Evolutionary conservation across 2,329 filamentous ascomycete species (phyloP), one percentile per base, ranked within the genome.

Genomic region (Pseudonectria foliicola): DNA sequence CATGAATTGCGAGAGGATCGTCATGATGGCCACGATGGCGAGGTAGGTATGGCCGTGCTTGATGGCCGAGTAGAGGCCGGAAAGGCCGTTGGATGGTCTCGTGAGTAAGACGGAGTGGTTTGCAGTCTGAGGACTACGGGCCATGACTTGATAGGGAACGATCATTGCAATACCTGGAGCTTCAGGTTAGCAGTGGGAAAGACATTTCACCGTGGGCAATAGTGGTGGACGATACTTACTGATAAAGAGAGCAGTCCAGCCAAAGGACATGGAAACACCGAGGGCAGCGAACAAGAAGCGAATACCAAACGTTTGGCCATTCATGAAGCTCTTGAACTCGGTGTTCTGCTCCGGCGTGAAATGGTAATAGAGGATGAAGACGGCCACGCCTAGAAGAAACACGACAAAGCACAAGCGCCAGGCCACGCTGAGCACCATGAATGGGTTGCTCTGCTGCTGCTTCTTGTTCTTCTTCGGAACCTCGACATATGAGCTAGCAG

Each of bases 1-100:
- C n/a, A 74, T 61, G 31, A 71, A 63, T 31, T 74, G 69, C 14
- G 68, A 61, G 3, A 71, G 53, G 14, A 72, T 59, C 4, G 66
- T 57, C 30, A 66, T 62, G 5, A 63, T 42, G 1, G 66, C 61
- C 8, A 67, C 59, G 10, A 60, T 35, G 15, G 61, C 55, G 1
- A 68, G 56, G 38, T 67, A 68, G 6, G 43, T 57, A 54, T 40
- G 48, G 3, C 44, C 31, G n/a, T 52, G 45, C 26, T 50, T 52
- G 18, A 49, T 3, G 0, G 50, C 47, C 3, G 48, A 48, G 43
- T 46, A 52, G 13, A 74, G 39, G 1, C 66, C 68, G 1, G 60
- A 64, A 25, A 71, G 66, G 3, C 63, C 60, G 36, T 71, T 70
- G 0, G 64, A 66, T 2, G 61, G 59, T 0, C 62, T 59, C 1